Base-by-base conservation (phyloP, 768 basidiomycete genomes). In the Naganishia vishniacii region DNA sequence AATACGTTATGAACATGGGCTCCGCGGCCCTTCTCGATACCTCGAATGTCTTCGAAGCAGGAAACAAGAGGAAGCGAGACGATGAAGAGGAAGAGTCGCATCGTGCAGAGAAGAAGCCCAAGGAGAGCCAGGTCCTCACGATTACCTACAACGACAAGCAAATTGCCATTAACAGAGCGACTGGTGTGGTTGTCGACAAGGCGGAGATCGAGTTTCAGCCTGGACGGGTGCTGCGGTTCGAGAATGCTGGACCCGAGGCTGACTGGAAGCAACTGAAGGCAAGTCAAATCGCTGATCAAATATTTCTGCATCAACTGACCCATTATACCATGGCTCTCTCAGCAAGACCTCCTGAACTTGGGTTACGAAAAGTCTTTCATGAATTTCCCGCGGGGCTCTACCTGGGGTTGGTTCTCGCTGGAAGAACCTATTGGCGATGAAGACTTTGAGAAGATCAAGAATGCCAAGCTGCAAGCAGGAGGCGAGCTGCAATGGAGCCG, bases 191-290 rank as follows among this genome's bases (percentile, higher is more conserved):
- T 46, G 46, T 72, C 25, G 72, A 77, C 40, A 70, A 73, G 16
- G 48, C 48, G 1, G 61, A 69, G 48, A 56, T 78, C 32, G 65
- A 67, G 9, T 76, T 74, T 59, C 68, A 72, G 31, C 60, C 64
- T 1, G 66, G 71, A 20, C 60, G 72, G n/a, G 72, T 75, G 5
- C 53, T 78, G 60, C 74, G 72, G 61, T 77, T 78, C 66, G 59
- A 66, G 29, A 69, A 69, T 28, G 70, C 64, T 18, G 75, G 74
- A n/a, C 67, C 72, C 25, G 69, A 73, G 31, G 70, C 68, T 11
- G 78, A 78, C 60, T 78, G 78, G 78, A 74, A 77, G 68, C 66
- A 71, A 28, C 66, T 78, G 68, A 78, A 78, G 73, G 77, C 75
- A 62, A 62, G 75, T 66, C 26, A 6, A 12, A 8, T 4, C 18